These are phyloP conservation scores for Eucalyptus grandis DNA, from an alignment of 345 rosid species.

Conservation along the genomic window DNA sequence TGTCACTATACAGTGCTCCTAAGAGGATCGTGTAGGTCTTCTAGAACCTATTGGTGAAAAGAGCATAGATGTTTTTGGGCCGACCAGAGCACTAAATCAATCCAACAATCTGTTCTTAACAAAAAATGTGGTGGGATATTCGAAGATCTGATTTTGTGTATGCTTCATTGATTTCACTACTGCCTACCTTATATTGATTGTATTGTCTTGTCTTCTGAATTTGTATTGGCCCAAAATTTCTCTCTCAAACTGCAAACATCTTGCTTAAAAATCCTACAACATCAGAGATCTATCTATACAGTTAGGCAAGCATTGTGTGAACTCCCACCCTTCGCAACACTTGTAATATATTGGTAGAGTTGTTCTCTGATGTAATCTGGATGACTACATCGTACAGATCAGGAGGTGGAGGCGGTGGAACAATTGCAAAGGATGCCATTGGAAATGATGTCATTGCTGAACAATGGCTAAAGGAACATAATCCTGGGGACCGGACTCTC, in stretches of 20 bases:
- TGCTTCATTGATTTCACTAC: not conserved
- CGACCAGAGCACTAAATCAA: not conserved
- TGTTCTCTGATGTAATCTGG: not conserved
- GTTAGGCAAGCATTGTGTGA: not conserved
- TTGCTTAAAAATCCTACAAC: not conserved
- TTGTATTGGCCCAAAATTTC: not conserved
- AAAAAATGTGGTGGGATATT: not conserved
- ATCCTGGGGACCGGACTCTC: slow-evolving; percentile 80
- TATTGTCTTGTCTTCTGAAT: not conserved
- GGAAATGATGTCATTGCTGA: slow-evolving; percentile 64
- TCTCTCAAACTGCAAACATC: not conserved
- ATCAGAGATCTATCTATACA: not conserved
- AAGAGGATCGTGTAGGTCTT: not conserved
- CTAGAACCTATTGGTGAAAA: not conserved
- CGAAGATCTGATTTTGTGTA: not conserved
- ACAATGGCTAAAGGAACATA: slow-evolving; percentile 76
- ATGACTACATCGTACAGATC: slow-evolving; percentile 8
- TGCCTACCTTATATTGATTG: not conserved
- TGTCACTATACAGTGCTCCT: not conserved
- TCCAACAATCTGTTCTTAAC: not conserved
- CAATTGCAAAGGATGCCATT: slow-evolving; percentile 79
- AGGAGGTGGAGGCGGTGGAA: slow-evolving; percentile 54
- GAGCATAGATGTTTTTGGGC: not conserved
- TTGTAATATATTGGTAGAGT: not conserved
- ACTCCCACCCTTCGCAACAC: not conserved